Evolutionary conservation across 2,329 filamentous ascomycete species (phyloP).

Genomic region (Fusarium newnesense): DNA sequence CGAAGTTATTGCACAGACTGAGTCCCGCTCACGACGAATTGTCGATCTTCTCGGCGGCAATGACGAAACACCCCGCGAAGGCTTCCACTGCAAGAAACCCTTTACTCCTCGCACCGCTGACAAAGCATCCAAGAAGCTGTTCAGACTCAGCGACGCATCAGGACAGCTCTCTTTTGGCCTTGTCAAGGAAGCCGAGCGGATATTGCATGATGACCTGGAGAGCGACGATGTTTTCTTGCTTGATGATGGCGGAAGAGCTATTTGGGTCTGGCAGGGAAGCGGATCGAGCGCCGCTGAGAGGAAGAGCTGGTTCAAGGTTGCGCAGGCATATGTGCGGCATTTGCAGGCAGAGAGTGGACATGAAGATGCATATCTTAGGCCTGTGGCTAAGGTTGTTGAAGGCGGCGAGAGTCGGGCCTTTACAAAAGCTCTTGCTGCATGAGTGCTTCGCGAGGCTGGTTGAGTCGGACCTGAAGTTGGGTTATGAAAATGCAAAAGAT

Average conservation of each 20-base stretch:
- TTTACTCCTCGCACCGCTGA: slow-evolving; percentile 42
- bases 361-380: slow-evolving; percentile 55
- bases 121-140: slow-evolving; percentile 57
- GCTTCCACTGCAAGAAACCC: slow-evolving; percentile 57
- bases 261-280: slow-evolving; percentile 75
- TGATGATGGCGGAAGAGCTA: slow-evolving; percentile 63
- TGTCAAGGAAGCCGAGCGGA: slow-evolving; percentile 63
- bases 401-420: slow-evolving; percentile 67
- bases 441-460: neutral
- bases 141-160: slow-evolving; percentile 70
- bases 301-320: slow-evolving; percentile 68
- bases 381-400: slow-evolving; percentile 67
- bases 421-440: slow-evolving; percentile 54
- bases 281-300: slow-evolving; percentile 68
- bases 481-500: neutral
- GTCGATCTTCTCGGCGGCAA: slow-evolving; percentile 66
- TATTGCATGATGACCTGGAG: slow-evolving; percentile 62
- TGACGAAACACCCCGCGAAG: slow-evolving; percentile 51
- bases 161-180: slow-evolving; percentile 67
- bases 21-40: slow-evolving; percentile 64
- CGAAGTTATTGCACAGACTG: slow-evolving; percentile 71
- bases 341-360: slow-evolving; percentile 49
- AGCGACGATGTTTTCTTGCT: slow-evolving; percentile 71
- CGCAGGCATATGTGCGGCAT: slow-evolving; percentile 64
- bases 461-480: neutral